Evolutionary conservation across 345 rosid genomes (phyloP).

Genomic region (Eucalyptus victrix): DNA sequence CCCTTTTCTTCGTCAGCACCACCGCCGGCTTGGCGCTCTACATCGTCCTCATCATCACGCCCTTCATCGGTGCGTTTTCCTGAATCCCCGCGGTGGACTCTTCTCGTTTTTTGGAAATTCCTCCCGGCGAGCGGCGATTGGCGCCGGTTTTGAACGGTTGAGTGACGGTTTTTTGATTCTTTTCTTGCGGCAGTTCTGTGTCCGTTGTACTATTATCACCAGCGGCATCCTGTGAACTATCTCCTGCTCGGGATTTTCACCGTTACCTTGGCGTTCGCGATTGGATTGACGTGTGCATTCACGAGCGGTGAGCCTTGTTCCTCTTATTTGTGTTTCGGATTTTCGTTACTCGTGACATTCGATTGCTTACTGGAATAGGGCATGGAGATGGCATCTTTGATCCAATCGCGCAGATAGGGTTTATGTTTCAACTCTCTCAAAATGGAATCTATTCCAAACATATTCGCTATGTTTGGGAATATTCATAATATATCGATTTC

Average conservation of each 20-base stretch:
- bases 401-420: background rate
- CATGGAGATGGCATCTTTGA: background rate
- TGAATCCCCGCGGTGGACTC: no score
- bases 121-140: background rate
- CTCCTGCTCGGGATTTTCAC: conserved; percentile 74
- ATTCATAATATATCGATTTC: background rate
- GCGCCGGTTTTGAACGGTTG: background rate
- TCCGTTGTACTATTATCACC: conserved; percentile 76
- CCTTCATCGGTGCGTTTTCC: conserved; percentile 46
- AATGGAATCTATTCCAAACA: no score
- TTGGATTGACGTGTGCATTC: conserved; percentile 87
- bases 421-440: background rate
- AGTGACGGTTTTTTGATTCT: background rate
- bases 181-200: conserved; percentile 44
- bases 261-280: conserved; percentile 48
- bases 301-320: conserved; percentile 26
- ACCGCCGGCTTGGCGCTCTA: conserved; percentile 64
- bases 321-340: background rate
- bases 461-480: background rate
- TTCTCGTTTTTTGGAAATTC: background rate
- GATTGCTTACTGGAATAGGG: background rate
- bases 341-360: background rate
- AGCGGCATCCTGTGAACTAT: conserved; percentile 85
- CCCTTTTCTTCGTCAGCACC: conserved; percentile 57
- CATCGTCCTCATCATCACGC: conserved; percentile 57